These are phyloP conservation scores for Phaeotremella fagi DNA, from an alignment of 768 basidiomycete genomes.

Conservation along the genomic window DNA sequence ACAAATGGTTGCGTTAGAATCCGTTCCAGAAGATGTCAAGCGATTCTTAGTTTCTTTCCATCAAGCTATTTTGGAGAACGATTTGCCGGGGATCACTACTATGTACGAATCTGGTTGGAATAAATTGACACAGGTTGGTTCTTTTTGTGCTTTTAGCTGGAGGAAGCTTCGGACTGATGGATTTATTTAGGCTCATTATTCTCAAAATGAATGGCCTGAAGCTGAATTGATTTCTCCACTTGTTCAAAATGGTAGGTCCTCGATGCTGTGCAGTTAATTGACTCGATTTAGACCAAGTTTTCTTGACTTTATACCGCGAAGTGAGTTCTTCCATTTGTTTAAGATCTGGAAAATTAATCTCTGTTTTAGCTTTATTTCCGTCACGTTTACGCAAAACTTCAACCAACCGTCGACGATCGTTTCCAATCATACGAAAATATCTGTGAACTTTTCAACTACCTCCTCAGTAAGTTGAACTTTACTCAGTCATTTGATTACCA, in stretches of 20 bases:
- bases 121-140: slow-evolving; percentile 68
- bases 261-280: neutral
- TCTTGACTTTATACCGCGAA: slow-evolving; percentile 94
- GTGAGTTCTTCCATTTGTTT: slow-evolving; percentile 54
- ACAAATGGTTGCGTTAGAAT: slow-evolving; percentile 61
- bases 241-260: slow-evolving; percentile 74
- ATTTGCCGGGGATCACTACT: slow-evolving; percentile 80
- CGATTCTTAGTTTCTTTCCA: slow-evolving; percentile 93
- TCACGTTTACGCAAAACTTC: slow-evolving; percentile 90
- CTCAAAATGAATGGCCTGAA: slow-evolving; percentile 94
- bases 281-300: slow-evolving; percentile 67
- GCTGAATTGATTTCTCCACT: slow-evolving; percentile 91
- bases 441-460: slow-evolving; percentile 96
- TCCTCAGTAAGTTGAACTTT: slow-evolving; percentile 64
- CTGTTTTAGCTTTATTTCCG: slow-evolving; percentile 45
- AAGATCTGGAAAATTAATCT: neutral
- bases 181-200: slow-evolving; percentile 64
- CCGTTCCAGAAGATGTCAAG: slow-evolving; percentile 85
- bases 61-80: slow-evolving; percentile 84
- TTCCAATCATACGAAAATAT: slow-evolving; percentile 89
- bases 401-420: slow-evolving; percentile 93
- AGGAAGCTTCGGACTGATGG: neutral
- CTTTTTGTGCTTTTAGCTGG: neutral
- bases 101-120: slow-evolving; percentile 98
- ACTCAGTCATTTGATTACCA: neutral